Percentiles rank a stretch among this genome's conserved stretches.
Evolutionary conservation across 768 basidiomycete genomes (phyloP).

Genomic region (Punctularia strigosozonata): DNA sequence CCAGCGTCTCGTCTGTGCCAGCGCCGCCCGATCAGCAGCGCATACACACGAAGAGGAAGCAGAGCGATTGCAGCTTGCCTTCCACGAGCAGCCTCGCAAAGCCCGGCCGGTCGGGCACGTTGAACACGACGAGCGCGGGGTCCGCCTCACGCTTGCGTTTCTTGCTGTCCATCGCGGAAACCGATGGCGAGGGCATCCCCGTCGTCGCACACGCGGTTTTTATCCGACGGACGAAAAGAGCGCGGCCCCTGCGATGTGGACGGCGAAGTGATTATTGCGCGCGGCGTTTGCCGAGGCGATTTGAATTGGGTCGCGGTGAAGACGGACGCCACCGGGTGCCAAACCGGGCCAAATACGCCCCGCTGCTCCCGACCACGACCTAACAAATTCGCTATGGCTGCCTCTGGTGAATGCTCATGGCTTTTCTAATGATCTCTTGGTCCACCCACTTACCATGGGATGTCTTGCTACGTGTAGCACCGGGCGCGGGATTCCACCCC

Average conservation of each 20-base stretch:
- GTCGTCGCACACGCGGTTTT: background rate
- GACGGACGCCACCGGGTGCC: conserved; percentile 7
- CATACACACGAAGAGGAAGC: conserved; percentile 1
- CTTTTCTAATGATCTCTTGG: conserved; percentile 2
- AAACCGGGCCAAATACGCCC: conserved; percentile 10
- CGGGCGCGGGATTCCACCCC: conserved; percentile 77
- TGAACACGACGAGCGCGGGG: conserved; percentile 24
- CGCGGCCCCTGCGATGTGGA: too few relatives aligned
- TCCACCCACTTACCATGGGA: background rate
- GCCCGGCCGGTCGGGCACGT: conserved; percentile 18
- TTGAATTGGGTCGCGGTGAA: too few relatives aligned
- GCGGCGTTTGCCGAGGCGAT: too few relatives aligned
- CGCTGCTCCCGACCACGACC: background rate
- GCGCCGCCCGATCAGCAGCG: conserved; percentile 5
- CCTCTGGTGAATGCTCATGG: conserved; percentile 16
- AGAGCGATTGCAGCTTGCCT: conserved; percentile 8
- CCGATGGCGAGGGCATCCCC: too few relatives aligned
- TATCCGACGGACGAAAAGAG: too few relatives aligned
- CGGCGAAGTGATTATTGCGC: too few relatives aligned
- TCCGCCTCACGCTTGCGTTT: conserved; percentile 17
- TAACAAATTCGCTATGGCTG: conserved; percentile 17
- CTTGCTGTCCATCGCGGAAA: conserved; percentile 11
- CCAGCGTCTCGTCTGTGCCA: conserved; percentile 45
- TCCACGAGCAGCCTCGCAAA: conserved; percentile 34
- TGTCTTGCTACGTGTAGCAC: conserved; percentile 3